These are phyloP conservation scores for Hymenoscyphus repandus DNA, from an alignment of 2,329 filamentous ascomycete species.

Conservation along the genomic window DNA sequence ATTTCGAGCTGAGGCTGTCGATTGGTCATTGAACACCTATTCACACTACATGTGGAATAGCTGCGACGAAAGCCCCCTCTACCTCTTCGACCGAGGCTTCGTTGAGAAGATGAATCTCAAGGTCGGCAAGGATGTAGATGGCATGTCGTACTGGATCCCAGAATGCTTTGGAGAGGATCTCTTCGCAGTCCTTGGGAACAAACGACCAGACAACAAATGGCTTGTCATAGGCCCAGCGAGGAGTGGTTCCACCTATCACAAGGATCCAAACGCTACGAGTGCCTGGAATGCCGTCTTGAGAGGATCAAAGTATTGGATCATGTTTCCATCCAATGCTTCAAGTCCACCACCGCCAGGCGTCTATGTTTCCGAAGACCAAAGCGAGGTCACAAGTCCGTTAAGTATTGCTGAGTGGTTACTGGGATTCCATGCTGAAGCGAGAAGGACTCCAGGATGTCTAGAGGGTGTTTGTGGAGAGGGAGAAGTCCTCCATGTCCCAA, in stretches of 20 bases:
- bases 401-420: slow-evolving; percentile 97
- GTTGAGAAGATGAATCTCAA: slow-evolving; percentile 76
- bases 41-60: slow-evolving; percentile 75
- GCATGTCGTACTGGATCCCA: slow-evolving; percentile 66
- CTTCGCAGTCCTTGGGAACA: slow-evolving; percentile 70
- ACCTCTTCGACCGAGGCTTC: slow-evolving; percentile 85
- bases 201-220: slow-evolving; percentile 87
- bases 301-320: slow-evolving; percentile 96
- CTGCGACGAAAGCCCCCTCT: slow-evolving; percentile 81
- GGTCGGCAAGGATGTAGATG: slow-evolving; percentile 46
- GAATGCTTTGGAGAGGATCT: slow-evolving; percentile 82
- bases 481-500: slow-evolving; percentile 87
- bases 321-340: slow-evolving; percentile 70
- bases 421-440: slow-evolving; percentile 79
- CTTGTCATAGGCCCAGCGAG: slow-evolving; percentile 83
- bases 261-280: slow-evolving; percentile 66
- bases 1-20: slow-evolving; percentile 88
- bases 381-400: slow-evolving; percentile 87
- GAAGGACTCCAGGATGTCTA: slow-evolving; percentile 67
- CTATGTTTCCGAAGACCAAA: slow-evolving; percentile 81
- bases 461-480: slow-evolving; percentile 82
- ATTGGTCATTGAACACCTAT: slow-evolving; percentile 84
- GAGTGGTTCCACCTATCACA: slow-evolving; percentile 93
- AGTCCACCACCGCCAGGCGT: slow-evolving; percentile 67
- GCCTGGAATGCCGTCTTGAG: slow-evolving; percentile 94